These are phyloP conservation scores for Pythium plurisporium DNA, from an alignment of 352 stramenopile species.

Conservation along the genomic window DNA sequence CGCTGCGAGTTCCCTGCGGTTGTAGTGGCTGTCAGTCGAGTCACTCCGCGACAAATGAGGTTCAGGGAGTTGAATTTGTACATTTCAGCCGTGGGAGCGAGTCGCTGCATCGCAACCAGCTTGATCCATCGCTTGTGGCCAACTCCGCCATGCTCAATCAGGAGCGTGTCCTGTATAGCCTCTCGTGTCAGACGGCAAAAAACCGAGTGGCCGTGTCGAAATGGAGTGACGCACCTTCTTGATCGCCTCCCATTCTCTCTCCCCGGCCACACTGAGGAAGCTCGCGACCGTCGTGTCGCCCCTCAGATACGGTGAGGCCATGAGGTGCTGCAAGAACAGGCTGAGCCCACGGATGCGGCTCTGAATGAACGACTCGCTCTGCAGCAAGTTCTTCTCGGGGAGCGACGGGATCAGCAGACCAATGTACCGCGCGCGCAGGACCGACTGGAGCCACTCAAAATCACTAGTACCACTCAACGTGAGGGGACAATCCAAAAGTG, in stretches of 20 bases:
- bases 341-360: conserved; percentile 54
- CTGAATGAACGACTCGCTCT: conserved; percentile 50
- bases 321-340: conserved; percentile 52
- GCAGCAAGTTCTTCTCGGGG: conserved; percentile 58
- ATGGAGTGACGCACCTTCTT: conserved; percentile 34
- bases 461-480: conserved; percentile 35
- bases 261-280: conserved; percentile 43
- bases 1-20: conserved; percentile 38
- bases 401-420: conserved; percentile 63
- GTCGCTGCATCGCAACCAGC: conserved; percentile 37
- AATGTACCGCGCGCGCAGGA: conserved; percentile 54
- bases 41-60: no score
- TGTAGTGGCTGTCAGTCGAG: no score
- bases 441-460: conserved; percentile 67
- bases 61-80: conserved; percentile 1
- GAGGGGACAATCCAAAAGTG: background rate
- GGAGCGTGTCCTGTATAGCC: conserved; percentile 19
- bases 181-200: background rate
- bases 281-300: conserved; percentile 44
- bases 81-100: conserved; percentile 32
- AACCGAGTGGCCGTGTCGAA: background rate
- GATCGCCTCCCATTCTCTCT: conserved; percentile 49
- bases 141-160: conserved; percentile 55
- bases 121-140: conserved; percentile 69
- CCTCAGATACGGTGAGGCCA: conserved; percentile 55